Percentiles rank a stretch among this genome's conserved stretches.
phyloP scores from a whole-genome alignment of 495 filamentous ascomycete species.

The Daldinia vernicosa region DNA sequence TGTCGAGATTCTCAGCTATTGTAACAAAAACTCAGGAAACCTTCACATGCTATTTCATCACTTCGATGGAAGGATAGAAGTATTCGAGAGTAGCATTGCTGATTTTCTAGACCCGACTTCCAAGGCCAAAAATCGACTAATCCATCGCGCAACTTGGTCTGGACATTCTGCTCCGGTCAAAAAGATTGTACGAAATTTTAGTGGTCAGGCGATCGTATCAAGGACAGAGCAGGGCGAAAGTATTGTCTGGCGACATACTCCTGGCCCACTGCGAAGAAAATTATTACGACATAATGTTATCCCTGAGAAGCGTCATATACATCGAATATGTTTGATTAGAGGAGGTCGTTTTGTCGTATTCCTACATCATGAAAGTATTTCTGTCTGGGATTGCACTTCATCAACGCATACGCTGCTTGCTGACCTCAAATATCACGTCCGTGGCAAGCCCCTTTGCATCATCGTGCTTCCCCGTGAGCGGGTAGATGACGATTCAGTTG shows the following conservation, averaged over 20 bases:
- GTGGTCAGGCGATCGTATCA: slow-evolving; percentile 81
- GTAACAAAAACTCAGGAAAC: slow-evolving; percentile 65
- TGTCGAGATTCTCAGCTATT: slow-evolving; percentile 79
- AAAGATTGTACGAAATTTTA: slow-evolving; percentile 84
- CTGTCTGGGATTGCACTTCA: slow-evolving; percentile 80
- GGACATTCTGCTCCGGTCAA: slow-evolving; percentile 83
- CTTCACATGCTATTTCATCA: slow-evolving; percentile 84
- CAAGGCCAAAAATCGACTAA: slow-evolving; percentile 65
- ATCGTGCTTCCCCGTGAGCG: slow-evolving; percentile 75
- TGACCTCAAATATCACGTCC: slow-evolving; percentile 65
- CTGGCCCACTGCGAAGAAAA: slow-evolving; percentile 57
- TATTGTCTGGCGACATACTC: slow-evolving; percentile 80
- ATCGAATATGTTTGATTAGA: slow-evolving; percentile 79
- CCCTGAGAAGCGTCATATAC: slow-evolving; percentile 77
- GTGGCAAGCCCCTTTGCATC: slow-evolving; percentile 83
- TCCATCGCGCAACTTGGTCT: slow-evolving; percentile 72
- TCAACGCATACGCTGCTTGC: slow-evolving; percentile 65
- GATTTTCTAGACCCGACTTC: slow-evolving; percentile 82
- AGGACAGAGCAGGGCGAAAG: slow-evolving; percentile 81
- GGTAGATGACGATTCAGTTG: slow-evolving; percentile 57
- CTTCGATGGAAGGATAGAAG: slow-evolving; percentile 85
- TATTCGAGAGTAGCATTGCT: slow-evolving; percentile 81
- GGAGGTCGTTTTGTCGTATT: slow-evolving; percentile 82
- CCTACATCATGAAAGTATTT: slow-evolving; percentile 77
- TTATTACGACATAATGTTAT: slow-evolving; percentile 75